phyloP scores from a whole-genome alignment of 2,329 filamentous ascomycete genomes.

The Aureobasidium pullulans region DNA sequence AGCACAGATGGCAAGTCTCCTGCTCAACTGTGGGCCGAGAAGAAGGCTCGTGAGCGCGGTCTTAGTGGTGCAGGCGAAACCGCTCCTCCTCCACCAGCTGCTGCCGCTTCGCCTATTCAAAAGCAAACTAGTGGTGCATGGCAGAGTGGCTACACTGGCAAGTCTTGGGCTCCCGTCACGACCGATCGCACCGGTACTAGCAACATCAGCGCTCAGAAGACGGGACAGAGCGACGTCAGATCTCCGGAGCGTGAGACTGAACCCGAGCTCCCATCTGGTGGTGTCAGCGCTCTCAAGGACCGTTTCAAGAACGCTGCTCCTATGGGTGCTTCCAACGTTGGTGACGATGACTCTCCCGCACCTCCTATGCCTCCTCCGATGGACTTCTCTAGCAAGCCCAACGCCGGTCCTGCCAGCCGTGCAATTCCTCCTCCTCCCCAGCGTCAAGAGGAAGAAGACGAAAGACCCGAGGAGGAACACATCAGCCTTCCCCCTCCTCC shows the following conservation, averaged over 20 bases:
- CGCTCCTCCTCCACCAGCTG: slow-evolving; percentile 35
- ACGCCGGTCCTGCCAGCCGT: slow-evolving; percentile 42
- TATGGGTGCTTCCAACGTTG: slow-evolving; percentile 51
- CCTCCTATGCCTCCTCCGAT: slow-evolving; percentile 54
- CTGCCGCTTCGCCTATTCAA: slow-evolving; percentile 46
- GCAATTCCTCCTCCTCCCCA: slow-evolving; percentile 75
- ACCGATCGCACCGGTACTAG: slow-evolving; percentile 59
- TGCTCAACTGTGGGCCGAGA: slow-evolving; percentile 94
- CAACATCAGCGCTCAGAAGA: slow-evolving; percentile 53
- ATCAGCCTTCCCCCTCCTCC: slow-evolving; percentile 39
- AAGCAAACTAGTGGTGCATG: slow-evolving; percentile 75
- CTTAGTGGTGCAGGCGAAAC: slow-evolving; percentile 45
- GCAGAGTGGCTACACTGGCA: slow-evolving; percentile 87
- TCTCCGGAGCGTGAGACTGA: slow-evolving; percentile 45
- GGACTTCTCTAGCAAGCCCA: slow-evolving; percentile 61
- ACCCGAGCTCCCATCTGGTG: slow-evolving; percentile 48
- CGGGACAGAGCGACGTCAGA: slow-evolving; percentile 48
- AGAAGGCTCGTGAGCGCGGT: slow-evolving; percentile 75
- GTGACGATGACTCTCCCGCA: slow-evolving; percentile 25
- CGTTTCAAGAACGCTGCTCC: slow-evolving; percentile 73
- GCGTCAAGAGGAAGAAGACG: slow-evolving; percentile 43
- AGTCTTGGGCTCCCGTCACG: slow-evolving; percentile 81
- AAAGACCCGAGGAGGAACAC: slow-evolving; percentile 35
- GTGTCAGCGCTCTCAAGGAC: slow-evolving; percentile 68
- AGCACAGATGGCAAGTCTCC: slow-evolving; percentile 94